Evolutionary conservation across 805 yeast genomes (phyloP), one percentile per base, ranked within the genome.

Genomic region (Teunomyces lycoperdinae): DNA sequence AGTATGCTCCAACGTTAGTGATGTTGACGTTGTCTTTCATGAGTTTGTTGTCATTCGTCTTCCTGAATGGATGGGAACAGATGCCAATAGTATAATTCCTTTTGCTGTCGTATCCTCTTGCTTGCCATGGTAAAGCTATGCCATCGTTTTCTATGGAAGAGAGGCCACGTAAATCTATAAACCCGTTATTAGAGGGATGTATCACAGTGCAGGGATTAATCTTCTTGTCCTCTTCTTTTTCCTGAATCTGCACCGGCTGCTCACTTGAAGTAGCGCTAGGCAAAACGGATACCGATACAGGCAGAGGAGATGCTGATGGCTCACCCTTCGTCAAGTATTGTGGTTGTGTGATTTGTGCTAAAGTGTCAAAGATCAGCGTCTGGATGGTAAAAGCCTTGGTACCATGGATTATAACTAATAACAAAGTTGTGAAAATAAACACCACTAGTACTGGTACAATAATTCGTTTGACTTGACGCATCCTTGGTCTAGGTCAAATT

Each of bases 71-170:
- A 63, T 79, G 57, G 50, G 83, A 58, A 60, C 77, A 58, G 40
- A 74, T 67, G 8, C 79, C 85, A 56, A 76, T 13, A 41, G 92
- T 85, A 68, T 85, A 90, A 65, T 90, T 90, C 42, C 69, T 72
- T 26, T 83, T 83, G 56, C 79, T 80, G 53, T 85, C 94, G 62
- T 76, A 78, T 0, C 95, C 95, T 50, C 76, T 77, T 3, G 91
- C 82, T 34, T 73, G 66, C 89, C 91, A 88, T 13, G 76, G 64
- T 29, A 50, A n/a, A 7, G 73, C 56, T 55, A 65, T 52, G 70
- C 82, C 70, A 64, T 77, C 71, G 66, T 83, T 53, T 51, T 77
- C 52, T 61, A 70, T 48, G 60, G 79, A 45, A 54, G 81, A 62
- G 70, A 83, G 64, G 58, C 80, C 58, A 57, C 80, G 46, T 70